Percentiles rank a stretch among this genome's conserved stretches.
phyloP scores from a whole-genome alignment of 2,329 filamentous ascomycete species.

The Aspergillus terreus region DNA sequence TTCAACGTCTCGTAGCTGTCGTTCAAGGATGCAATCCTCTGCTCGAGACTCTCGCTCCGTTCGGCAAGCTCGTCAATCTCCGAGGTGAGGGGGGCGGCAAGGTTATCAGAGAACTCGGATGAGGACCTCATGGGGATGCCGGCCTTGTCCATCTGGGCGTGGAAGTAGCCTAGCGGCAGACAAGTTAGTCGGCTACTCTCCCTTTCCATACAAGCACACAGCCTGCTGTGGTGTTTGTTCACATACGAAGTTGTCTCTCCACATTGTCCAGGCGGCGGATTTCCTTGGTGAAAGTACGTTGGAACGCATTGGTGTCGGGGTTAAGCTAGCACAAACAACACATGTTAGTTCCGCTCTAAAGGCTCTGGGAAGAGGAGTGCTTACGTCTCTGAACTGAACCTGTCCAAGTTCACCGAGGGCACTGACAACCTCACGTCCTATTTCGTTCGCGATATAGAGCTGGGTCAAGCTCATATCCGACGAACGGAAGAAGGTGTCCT shows the following conservation, averaged over 20 bases:
- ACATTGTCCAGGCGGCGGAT: conserved; percentile 97
- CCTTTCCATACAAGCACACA: background rate
- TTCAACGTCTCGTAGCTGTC: conserved; percentile 98
- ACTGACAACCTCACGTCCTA: conserved; percentile 94
- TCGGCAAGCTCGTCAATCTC: conserved; percentile 96
- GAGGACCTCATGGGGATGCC: conserved; percentile 81
- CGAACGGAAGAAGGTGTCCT: conserved; percentile 98
- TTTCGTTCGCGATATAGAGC: conserved; percentile 98
- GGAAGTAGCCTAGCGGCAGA: conserved; percentile 73
- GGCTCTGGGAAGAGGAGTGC: conserved; percentile 29
- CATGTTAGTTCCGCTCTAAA: conserved; percentile 14
- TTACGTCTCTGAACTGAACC: conserved; percentile 95
- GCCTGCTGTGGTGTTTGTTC: background rate
- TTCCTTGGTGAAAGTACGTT: conserved; percentile 95
- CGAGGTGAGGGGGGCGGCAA: conserved; percentile 82
- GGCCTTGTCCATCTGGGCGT: conserved; percentile 91
- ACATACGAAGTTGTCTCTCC: conserved; percentile 90
- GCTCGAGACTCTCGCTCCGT: conserved; percentile 86
- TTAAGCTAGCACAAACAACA: conserved; percentile 64
- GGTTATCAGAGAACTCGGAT: conserved; percentile 81
- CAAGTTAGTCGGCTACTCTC: background rate
- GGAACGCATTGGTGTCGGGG: conserved; percentile 86
- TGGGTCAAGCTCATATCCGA: conserved; percentile 99
- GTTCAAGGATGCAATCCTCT: conserved; percentile 85
- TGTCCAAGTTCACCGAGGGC: conserved; percentile 92